Evolutionary conservation across 1,284 basidiomycete genomes (phyloP).

Genomic region (Naganishia cerealis): DNA sequence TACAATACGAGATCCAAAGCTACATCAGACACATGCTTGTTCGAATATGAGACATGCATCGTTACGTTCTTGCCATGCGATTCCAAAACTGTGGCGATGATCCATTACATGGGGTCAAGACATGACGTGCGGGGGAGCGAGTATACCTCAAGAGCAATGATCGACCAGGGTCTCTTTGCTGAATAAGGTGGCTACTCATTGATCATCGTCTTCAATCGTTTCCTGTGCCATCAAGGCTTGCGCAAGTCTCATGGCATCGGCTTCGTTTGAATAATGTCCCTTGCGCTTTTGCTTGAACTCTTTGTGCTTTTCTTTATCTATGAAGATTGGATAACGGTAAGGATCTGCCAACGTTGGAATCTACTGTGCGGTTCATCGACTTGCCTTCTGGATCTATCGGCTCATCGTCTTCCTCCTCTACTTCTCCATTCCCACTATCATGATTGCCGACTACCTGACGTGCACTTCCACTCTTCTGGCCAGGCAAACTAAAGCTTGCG

Average conservation of each 20-base stretch:
- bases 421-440: slow-evolving; percentile 37
- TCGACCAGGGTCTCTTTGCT: neutral
- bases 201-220: slow-evolving; percentile 25
- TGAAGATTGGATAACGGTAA: slow-evolving; percentile 13
- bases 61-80: too few relatives aligned
- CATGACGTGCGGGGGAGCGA: too few relatives aligned
- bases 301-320: slow-evolving; percentile 76
- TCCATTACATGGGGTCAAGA: neutral
- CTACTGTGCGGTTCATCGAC: slow-evolving; percentile 42
- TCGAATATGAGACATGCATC: too few relatives aligned
- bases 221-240: slow-evolving; percentile 36
- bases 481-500: slow-evolving; percentile 76
- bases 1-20: neutral
- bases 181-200: neutral
- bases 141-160: neutral
- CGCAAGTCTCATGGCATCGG: slow-evolving; percentile 77
- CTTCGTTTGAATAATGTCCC: slow-evolving; percentile 85
- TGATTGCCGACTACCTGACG: slow-evolving; percentile 17
- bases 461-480: slow-evolving; percentile 58
- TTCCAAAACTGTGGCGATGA: neutral
- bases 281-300: slow-evolving; percentile 79
- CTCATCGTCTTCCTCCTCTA: slow-evolving; percentile 66
- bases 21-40: neutral
- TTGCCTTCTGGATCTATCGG: slow-evolving; percentile 82
- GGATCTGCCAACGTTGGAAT: neutral